These are phyloP conservation scores for Backusella liffmaniae DNA, from an alignment of 192 early-diverging fungal species.

Conservation along the genomic window DNA sequence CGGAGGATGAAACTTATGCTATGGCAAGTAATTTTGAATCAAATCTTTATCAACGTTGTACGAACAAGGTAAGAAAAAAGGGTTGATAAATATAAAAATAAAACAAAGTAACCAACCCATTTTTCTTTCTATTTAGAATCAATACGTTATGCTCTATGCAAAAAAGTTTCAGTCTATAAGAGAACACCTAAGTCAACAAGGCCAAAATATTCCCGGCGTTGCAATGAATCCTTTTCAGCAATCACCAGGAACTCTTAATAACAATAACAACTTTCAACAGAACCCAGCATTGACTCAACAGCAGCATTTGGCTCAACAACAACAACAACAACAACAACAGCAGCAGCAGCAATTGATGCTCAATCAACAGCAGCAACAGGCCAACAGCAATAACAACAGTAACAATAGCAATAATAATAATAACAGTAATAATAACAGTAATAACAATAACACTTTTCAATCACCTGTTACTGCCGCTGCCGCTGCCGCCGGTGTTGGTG, in stretches of 20 bases:
- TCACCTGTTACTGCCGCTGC: constrained; percentile 1
- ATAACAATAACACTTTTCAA: background rate
- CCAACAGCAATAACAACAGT: background rate
- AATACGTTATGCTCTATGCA: constrained; percentile 30
- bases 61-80: constrained; percentile 27
- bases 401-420: background rate
- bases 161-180: constrained; percentile 32
- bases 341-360: constrained; percentile 1
- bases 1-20: constrained; percentile 31
- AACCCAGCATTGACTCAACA: background rate
- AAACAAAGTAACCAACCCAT: background rate
- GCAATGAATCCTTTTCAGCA: background rate
- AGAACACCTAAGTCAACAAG: constrained; percentile 13
- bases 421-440: background rate
- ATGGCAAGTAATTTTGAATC: constrained; percentile 33
- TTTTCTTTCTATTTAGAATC: constrained; percentile 19
- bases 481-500: background rate
- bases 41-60: constrained; percentile 27
- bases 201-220: background rate
- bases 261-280: constrained; percentile 7
- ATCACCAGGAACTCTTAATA: background rate
- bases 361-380: background rate
- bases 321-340: background rate
- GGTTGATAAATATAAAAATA: background rate
- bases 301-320: background rate